phyloP scores from a whole-genome alignment of 495 filamentous ascomycete species.

The Penicillium manginii region DNA sequence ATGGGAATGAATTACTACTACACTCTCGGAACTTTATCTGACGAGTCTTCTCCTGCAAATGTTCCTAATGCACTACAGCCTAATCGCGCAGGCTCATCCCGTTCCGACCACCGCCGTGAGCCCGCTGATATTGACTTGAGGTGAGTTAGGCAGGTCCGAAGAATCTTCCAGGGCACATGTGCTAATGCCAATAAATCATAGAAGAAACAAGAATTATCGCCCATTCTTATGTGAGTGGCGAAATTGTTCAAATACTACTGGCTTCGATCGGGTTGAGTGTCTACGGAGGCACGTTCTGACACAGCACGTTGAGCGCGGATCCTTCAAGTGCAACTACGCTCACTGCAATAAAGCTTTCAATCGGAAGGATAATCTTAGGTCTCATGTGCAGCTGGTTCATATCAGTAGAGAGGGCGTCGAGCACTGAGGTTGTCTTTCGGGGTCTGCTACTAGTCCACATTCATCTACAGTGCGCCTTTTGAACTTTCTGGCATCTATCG shows the following conservation, averaged over 20 bases:
- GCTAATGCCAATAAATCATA: background rate
- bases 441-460: too few species aligned
- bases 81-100: background rate
- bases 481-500: too few species aligned
- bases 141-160: too few species aligned
- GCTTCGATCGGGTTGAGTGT: background rate
- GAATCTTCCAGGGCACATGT: too few species aligned
- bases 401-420: background rate
- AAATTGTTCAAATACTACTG: background rate
- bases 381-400: background rate
- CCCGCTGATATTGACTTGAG: too few species aligned
- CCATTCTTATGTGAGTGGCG: background rate
- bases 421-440: background rate
- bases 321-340: background rate
- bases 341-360: background rate
- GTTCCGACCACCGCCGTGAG: too few species aligned
- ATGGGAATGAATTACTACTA: background rate
- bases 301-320: background rate
- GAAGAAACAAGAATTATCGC: background rate
- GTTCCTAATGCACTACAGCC: background rate
- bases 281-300: background rate
- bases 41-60: background rate
- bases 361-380: background rate
- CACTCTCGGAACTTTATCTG: background rate
- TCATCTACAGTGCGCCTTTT: too few species aligned